A percentile compares a stretch with the other conserved stretches of the same genome.
Evolutionary conservation across 2,329 filamentous ascomycete genomes (phyloP).

Genomic region (Reticulascus tulasneorum): DNA sequence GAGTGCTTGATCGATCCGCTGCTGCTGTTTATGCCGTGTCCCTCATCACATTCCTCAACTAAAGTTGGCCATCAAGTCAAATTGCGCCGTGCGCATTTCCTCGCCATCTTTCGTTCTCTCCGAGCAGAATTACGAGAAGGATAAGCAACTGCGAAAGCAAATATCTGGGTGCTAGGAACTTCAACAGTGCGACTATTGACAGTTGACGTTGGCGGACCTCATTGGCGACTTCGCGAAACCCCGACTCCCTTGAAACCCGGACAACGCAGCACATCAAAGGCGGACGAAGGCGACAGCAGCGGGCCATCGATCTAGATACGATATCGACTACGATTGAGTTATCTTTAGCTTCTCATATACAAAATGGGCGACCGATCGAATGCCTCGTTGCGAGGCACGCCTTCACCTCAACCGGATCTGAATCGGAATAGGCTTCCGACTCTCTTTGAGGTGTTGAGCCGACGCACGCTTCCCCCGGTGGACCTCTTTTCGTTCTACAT

Average conservation of each 20-base stretch:
- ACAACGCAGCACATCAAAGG: constrained; percentile 6
- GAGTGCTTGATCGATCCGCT: constrained; percentile 9
- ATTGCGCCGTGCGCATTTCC: constrained; percentile 13
- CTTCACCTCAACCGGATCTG: constrained; percentile 56
- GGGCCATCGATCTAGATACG: not conserved
- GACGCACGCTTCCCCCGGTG: constrained; percentile 90
- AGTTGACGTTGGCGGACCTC: too few species aligned
- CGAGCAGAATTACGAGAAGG: constrained; percentile 1
- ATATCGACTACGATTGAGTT: too few species aligned
- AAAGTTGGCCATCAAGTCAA: too few species aligned
- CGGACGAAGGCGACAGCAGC: constrained; percentile 2
- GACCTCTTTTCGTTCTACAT: constrained; percentile 99
- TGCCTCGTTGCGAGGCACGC: constrained; percentile 27
- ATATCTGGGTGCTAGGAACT: too few species aligned
- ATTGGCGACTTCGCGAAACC: too few species aligned
- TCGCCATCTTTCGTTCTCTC: constrained; percentile 13
- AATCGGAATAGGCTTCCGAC: constrained; percentile 84
- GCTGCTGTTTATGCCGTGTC: constrained; percentile 9
- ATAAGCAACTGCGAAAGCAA: constrained; percentile 4
- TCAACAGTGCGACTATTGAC: too few species aligned
- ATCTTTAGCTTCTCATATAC: too few species aligned
- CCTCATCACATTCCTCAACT: too few species aligned
- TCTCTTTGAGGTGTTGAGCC: constrained; percentile 90
- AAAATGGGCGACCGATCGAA: constrained; percentile 32
- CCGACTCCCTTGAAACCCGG: too few species aligned